These are phyloP conservation scores for Diaporthe capsici DNA, from an alignment of 2,329 filamentous ascomycete species.

Conservation along the genomic window DNA sequence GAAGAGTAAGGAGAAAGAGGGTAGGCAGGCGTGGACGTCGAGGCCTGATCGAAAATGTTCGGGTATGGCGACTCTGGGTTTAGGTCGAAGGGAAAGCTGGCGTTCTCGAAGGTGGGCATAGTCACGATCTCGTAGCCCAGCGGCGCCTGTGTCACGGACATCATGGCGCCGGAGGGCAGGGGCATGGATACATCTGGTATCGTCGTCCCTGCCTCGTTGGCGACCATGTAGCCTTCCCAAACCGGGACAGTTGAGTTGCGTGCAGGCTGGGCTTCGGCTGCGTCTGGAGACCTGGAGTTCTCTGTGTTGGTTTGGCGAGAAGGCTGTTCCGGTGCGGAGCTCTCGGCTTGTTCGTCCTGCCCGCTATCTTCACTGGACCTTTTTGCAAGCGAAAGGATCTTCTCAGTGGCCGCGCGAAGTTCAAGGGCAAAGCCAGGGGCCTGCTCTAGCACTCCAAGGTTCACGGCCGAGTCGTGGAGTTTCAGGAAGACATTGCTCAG, in stretches of 20 bases:
- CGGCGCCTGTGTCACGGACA: constrained; percentile 25
- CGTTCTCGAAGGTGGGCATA: constrained; percentile 65
- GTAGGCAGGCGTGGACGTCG: constrained; percentile 23
- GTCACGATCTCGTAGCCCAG: constrained; percentile 64
- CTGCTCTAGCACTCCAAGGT: constrained; percentile 69
- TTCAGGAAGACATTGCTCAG: constrained; percentile 80
- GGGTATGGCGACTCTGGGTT: constrained; percentile 45
- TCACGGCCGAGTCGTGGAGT: constrained; percentile 74
- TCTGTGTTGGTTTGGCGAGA: constrained; percentile 22
- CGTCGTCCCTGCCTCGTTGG: constrained; percentile 43
- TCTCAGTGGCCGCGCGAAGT: constrained; percentile 69
- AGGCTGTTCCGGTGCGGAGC: constrained; percentile 35
- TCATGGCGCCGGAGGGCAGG: constrained; percentile 15
- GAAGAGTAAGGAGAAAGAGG: constrained; percentile 50
- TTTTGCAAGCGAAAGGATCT: constrained; percentile 69
- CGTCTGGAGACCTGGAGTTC: constrained; percentile 42
- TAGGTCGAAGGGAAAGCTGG: constrained; percentile 64
- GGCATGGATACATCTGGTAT: constrained; percentile 6
- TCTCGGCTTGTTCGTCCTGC: constrained; percentile 46
- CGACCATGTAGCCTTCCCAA: constrained; percentile 48
- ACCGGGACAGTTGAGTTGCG: constrained; percentile 36
- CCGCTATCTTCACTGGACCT: constrained; percentile 57
- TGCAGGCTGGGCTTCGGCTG: not conserved
- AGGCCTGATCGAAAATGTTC: constrained; percentile 46
- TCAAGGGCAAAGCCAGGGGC: constrained; percentile 70